These are phyloP conservation scores for Gastrolobium villosum DNA, from an alignment of 306 rosid species.

Conservation along the genomic window DNA sequence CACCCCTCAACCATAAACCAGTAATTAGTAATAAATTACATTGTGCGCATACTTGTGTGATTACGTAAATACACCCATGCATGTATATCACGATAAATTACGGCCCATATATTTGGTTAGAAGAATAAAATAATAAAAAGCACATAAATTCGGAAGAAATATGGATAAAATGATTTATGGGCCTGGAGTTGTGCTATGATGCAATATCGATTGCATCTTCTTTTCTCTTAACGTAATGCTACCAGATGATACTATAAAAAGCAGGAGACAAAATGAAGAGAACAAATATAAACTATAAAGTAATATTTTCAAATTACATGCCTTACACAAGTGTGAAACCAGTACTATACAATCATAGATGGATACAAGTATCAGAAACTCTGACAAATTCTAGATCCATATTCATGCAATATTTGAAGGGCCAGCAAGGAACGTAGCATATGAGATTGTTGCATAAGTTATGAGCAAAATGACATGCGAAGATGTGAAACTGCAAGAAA, in stretches of 20 bases:
- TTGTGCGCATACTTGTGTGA: background rate
- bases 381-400: background rate
- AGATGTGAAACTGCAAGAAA: too few species aligned
- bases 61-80: background rate
- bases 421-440: background rate
- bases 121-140: background rate
- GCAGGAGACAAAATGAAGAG: background rate
- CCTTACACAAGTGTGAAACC: too few species aligned
- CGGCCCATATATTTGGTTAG: background rate
- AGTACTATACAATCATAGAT: background rate
- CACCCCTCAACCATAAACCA: slow-evolving; percentile 40
- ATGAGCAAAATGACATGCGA: background rate
- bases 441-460: background rate
- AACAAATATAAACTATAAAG: background rate
- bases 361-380: background rate
- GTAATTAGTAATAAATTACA: slow-evolving; percentile 2
- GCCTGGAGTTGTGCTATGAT: background rate
- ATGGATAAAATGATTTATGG: slow-evolving; percentile 1
- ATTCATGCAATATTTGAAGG: slow-evolving; percentile 17
- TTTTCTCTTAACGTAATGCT: slow-evolving; percentile 1
- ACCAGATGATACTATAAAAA: background rate
- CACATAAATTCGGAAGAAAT: background rate
- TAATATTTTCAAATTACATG: background rate
- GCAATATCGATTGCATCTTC: slow-evolving; percentile 10
- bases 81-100: background rate